A percentile compares a stretch with the other conserved stretches of the same genome.
These are phyloP conservation scores for Fusarium lyarnte DNA, from an alignment of 2,329 filamentous ascomycete genomes.

Conservation along the genomic window DNA sequence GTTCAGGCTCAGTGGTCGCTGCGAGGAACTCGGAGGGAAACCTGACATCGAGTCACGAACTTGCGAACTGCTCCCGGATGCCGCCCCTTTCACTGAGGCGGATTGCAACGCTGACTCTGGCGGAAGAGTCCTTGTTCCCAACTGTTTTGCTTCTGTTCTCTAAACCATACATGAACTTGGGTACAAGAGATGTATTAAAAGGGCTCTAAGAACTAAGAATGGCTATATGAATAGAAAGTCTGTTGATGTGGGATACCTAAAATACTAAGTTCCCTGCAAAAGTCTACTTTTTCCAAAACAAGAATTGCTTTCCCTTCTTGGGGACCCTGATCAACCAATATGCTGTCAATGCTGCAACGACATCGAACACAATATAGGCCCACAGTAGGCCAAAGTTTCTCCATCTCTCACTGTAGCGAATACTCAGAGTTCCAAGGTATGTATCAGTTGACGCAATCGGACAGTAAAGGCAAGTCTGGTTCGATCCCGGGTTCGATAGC, in stretches of 20 bases:
- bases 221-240: neutral
- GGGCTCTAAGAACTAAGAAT: accelerated
- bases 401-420: constrained; percentile 61
- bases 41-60: neutral
- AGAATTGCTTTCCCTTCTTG: neutral
- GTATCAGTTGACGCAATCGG: constrained; percentile 41
- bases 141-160: neutral
- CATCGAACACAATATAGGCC: constrained; percentile 62
- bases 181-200: accelerated
- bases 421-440: constrained; percentile 51
- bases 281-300: neutral
- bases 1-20: neutral
- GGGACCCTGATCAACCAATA: constrained; percentile 22
- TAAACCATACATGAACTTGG: neutral
- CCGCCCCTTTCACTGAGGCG: neutral
- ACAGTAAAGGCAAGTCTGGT: constrained; percentile 55
- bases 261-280: neutral
- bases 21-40: neutral
- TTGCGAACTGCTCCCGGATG: neutral
- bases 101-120: neutral
- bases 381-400: constrained; percentile 65
- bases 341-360: constrained; percentile 49
- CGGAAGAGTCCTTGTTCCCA: neutral
- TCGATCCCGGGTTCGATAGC: constrained; percentile 50
- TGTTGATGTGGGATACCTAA: neutral